Percentiles rank a stretch among this genome's conserved stretches.
Evolutionary conservation across 2,329 filamentous ascomycete genomes (phyloP).

Genomic region (Paraphoma sp.): DNA sequence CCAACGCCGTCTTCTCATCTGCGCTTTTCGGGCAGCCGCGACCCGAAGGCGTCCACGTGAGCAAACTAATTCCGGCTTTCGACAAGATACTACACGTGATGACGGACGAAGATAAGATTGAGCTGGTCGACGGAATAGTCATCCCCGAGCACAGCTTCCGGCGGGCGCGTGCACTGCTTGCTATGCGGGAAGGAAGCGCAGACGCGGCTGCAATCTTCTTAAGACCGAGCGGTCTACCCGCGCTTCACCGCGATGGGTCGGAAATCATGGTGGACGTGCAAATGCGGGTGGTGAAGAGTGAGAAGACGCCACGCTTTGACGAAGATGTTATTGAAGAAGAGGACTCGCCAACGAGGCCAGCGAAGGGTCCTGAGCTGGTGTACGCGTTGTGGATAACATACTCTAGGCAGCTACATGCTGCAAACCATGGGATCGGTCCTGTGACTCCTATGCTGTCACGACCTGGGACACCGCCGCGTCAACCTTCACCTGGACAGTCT

Average conservation of each 20-base stretch:
- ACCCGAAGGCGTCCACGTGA: slow-evolving; percentile 80
- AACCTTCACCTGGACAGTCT: slow-evolving; percentile 79
- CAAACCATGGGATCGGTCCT: slow-evolving; percentile 66
- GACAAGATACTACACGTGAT: slow-evolving; percentile 82
- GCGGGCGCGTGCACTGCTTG: slow-evolving; percentile 82
- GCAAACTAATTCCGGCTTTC: slow-evolving; percentile 83
- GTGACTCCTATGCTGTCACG: slow-evolving; percentile 70
- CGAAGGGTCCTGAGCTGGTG: slow-evolving; percentile 71
- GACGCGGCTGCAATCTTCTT: slow-evolving; percentile 80
- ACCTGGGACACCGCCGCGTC: slow-evolving; percentile 73
- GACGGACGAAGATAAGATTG: slow-evolving; percentile 83
- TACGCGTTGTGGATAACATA: slow-evolving; percentile 98
- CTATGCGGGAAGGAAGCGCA: slow-evolving; percentile 80
- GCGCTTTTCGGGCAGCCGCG: slow-evolving; percentile 89
- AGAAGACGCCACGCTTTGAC: slow-evolving; percentile 58
- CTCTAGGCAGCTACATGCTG: slow-evolving; percentile 86
- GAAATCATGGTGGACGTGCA: slow-evolving; percentile 95
- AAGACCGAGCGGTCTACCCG: slow-evolving; percentile 81
- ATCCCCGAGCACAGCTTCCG: slow-evolving; percentile 96
- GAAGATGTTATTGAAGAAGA: slow-evolving; percentile 71
- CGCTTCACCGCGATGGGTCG: slow-evolving; percentile 86
- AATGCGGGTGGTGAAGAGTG: slow-evolving; percentile 93
- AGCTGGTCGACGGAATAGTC: slow-evolving; percentile 90
- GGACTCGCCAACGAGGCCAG: slow-evolving; percentile 52
- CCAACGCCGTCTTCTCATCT: slow-evolving; percentile 92